Conservation (phyloP, 2,329 filamentous ascomycete species). For the Botrytis fragariae region DNA sequence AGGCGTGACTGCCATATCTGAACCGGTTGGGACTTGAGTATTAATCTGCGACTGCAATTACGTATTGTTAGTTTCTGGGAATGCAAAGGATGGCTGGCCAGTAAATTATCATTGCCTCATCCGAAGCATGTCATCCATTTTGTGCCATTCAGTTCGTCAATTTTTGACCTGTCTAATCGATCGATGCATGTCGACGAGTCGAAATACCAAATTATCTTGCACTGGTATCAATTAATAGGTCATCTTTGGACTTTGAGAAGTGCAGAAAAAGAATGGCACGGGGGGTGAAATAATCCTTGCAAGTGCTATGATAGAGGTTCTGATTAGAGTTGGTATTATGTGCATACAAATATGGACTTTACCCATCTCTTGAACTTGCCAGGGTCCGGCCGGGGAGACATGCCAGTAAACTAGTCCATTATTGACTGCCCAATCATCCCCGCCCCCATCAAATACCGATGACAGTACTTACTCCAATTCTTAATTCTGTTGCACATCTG, state of each 20-base stretch:
- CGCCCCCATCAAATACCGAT: not conserved
- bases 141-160: too few species aligned
- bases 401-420: not conserved
- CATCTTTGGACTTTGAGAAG: not conserved
- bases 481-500: not conserved
- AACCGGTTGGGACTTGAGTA: too few species aligned
- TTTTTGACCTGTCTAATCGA: not conserved
- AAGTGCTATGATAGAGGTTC: not conserved
- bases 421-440: not conserved
- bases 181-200: not conserved
- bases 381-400: too few species aligned
- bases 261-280: accelerated
- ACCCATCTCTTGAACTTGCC: not conserved
- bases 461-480: not conserved
- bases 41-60: not conserved
- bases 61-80: not conserved
- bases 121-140: too few species aligned
- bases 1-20: not conserved
- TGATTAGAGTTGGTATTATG: too few species aligned
- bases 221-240: too few species aligned
- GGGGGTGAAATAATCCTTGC: not conserved
- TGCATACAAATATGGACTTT: too few species aligned
- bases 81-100: not conserved
- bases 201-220: too few species aligned
- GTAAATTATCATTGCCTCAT: not conserved